Evolutionary conservation across 495 filamentous ascomycete genomes (phyloP), one percentile per base, ranked within the genome.

Genomic region (Evernia prunastri): DNA sequence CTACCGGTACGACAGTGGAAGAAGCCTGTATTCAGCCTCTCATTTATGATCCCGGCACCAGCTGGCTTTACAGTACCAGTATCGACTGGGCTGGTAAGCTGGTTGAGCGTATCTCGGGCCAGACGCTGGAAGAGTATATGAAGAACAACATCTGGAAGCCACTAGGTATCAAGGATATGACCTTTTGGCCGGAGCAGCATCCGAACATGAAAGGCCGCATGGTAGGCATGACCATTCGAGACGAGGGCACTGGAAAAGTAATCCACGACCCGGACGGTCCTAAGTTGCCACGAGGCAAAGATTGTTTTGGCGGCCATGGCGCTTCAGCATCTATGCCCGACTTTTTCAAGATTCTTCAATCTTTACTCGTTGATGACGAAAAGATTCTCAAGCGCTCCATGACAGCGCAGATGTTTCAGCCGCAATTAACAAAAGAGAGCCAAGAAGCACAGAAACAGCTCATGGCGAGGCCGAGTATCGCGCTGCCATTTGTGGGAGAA

Each of bases 221-320:
- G n/a, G 66, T 74, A 17, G 72, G 76, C 56, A 66, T 80, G 39
- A 76, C 70, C 59, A 59, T 72, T 1, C 61, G 74, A 45, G 63
- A 61, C 25, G 33, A 25, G 2, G 36, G 53, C 4, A 33, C 39
- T 4, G 58, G 40, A n/a, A 37, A 7, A 17, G 20, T 60, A 10
- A 35, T 25, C 39, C 58, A 43, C 43, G 58, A 69, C 15, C 58
- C 53, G 35, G 61, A 42, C 59, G 68, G 33, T 51, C 65, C 51
- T 23, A 68, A 43, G 71, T 60, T 59, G 64, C 59, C 43, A 68
- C 27, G 63, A 27, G 43, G 31, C 4, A 72, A 60, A 12, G 75
- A 79, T 20, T 74, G 79, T 63, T 72, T 79, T 35, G 86, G 83
- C 3, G 86, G 86, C 1, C 76, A 76, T 13, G 86, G 86, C 2